A percentile compares a stretch with the other conserved stretches of the same genome.
Conservation (phyloP, 2,329 filamentous ascomycete species). For the Paraconiothyrium brasiliense region DNA sequence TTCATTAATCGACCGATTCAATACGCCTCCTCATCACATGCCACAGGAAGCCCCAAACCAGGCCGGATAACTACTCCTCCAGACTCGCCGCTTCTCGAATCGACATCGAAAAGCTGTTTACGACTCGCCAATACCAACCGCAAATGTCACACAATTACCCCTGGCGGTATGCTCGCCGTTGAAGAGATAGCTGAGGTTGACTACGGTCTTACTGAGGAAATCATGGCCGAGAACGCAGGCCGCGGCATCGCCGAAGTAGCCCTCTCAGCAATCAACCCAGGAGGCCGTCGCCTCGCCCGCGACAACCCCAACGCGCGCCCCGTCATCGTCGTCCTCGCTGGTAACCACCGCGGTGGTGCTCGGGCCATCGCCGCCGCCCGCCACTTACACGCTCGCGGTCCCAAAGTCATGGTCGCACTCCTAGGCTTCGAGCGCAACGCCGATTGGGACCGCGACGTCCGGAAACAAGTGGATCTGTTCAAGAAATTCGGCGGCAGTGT, state of each 20-base stretch:
- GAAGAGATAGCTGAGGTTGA: conserved; percentile 92
- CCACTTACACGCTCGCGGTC: conserved; percentile 83
- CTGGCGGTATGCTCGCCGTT: conserved; percentile 88
- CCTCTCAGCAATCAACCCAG: conserved; percentile 69
- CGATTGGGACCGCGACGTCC: conserved; percentile 81
- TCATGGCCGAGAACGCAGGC: conserved; percentile 91
- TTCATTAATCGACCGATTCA: conserved; percentile 39
- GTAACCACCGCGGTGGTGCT: conserved; percentile 91
- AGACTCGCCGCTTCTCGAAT: conserved; percentile 47
- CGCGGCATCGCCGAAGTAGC: conserved; percentile 88
- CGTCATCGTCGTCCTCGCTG: conserved; percentile 81
- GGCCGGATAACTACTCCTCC: conserved; percentile 46
- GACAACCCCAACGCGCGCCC: conserved; percentile 59
- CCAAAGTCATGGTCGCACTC: conserved; percentile 83
- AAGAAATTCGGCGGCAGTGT: conserved; percentile 83
- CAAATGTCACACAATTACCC: conserved; percentile 66
- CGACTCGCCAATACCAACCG: conserved; percentile 64
- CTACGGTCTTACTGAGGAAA: conserved; percentile 84
- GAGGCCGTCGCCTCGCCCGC: conserved; percentile 65
- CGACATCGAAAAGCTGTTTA: conserved; percentile 50
- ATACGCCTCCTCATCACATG: conserved; percentile 50
- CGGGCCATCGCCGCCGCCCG: conserved; percentile 85
- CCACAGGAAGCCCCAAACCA: conserved; percentile 46
- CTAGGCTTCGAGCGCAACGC: conserved; percentile 85
- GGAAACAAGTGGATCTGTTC: conserved; percentile 84